These are phyloP conservation scores for Sporothrix variecibatus DNA, from an alignment of 2,329 filamentous ascomycete species.

Conservation along the genomic window DNA sequence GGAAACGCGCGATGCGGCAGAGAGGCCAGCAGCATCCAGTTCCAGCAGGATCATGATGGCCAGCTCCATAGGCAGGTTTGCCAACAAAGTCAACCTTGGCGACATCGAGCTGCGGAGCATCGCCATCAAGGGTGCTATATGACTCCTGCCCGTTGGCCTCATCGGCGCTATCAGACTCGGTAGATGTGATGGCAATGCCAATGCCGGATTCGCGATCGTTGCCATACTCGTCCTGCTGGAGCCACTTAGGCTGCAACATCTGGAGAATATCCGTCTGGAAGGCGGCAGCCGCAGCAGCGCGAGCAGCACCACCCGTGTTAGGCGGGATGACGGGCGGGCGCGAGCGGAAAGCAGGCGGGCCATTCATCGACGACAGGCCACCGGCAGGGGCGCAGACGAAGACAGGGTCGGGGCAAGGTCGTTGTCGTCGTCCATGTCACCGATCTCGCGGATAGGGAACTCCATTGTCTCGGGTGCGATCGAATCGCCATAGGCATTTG, in stretches of 20 bases:
- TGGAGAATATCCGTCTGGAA: slow-evolving; percentile 48
- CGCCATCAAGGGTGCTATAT: slow-evolving; percentile 31
- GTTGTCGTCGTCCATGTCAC: neutral
- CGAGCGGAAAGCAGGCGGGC: slow-evolving; percentile 51
- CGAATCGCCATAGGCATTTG: neutral
- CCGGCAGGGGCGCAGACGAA: slow-evolving; percentile 25
- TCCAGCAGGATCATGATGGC: slow-evolving; percentile 60
- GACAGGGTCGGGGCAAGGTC: neutral
- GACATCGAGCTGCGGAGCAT: slow-evolving; percentile 42
- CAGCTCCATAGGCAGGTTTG: slow-evolving; percentile 57
- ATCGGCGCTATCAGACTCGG: slow-evolving; percentile 40
- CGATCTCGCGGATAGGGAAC: neutral
- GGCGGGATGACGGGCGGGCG: slow-evolving; percentile 63
- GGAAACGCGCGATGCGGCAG: slow-evolving; percentile 53
- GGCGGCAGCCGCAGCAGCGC: slow-evolving; percentile 59
- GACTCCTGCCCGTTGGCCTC: slow-evolving; percentile 33
- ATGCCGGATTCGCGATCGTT: slow-evolving; percentile 66
- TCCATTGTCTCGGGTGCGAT: neutral
- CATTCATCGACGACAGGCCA: slow-evolving; percentile 27
- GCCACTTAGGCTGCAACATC: slow-evolving; percentile 44
- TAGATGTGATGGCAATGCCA: slow-evolving; percentile 57
- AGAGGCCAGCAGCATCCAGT: slow-evolving; percentile 56
- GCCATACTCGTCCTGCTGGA: slow-evolving; percentile 50
- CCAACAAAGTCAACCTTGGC: slow-evolving; percentile 61
- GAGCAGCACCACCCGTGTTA: slow-evolving; percentile 62